These are phyloP conservation scores for Cladophialophora exuberans DNA, from an alignment of 2,329 filamentous ascomycete species.

Conservation along the genomic window DNA sequence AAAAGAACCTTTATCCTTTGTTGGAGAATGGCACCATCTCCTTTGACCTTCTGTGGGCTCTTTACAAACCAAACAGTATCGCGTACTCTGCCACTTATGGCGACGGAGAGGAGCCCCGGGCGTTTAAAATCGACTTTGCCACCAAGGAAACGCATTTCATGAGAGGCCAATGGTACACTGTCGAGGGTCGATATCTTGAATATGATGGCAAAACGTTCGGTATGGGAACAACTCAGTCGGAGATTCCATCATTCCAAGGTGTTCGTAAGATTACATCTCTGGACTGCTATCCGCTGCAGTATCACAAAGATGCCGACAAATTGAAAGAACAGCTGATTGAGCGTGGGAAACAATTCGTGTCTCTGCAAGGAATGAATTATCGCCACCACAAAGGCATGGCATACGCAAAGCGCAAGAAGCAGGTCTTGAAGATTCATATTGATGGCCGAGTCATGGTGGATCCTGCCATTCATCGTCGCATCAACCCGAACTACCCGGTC, in stretches of 20 bases:
- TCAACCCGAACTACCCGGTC: conserved; percentile 83
- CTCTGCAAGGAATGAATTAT: conserved; percentile 81
- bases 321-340: conserved; percentile 71
- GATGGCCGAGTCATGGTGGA: conserved; percentile 90
- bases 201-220: conserved; percentile 88
- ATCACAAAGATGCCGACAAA: conserved; percentile 72
- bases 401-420: conserved; percentile 79
- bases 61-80: conserved; percentile 85
- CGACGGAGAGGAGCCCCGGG: conserved; percentile 72
- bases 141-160: conserved; percentile 71
- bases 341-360: conserved; percentile 81
- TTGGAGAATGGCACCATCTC: conserved; percentile 66
- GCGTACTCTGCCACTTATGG: conserved; percentile 79
- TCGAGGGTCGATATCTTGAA: conserved; percentile 78
- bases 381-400: conserved; percentile 77
- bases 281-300: conserved; percentile 74
- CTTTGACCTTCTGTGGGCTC: conserved; percentile 84
- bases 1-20: conserved; percentile 80
- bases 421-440: conserved; percentile 77
- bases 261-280: conserved; percentile 80
- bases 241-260: conserved; percentile 77
- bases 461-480: conserved; percentile 76
- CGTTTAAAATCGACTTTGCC: conserved; percentile 79
- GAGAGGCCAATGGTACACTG: conserved; percentile 73
- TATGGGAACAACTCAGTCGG: conserved; percentile 69